Conservation (phyloP, 768 basidiomycete genomes). For the Russula olivacea region DNA sequence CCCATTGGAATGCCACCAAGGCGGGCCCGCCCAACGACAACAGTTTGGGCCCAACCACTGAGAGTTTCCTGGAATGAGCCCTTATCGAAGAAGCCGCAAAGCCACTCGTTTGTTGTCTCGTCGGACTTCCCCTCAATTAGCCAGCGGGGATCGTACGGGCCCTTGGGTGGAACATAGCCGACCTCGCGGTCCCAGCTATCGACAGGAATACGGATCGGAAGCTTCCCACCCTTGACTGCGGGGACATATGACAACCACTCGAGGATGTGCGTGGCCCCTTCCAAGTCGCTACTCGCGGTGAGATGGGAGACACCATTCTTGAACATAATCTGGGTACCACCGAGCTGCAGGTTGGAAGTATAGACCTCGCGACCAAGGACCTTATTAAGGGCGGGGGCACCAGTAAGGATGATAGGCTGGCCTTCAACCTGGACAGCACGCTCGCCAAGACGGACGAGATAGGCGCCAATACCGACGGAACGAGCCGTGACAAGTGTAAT, state of each 20-base stretch:
- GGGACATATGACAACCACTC: slow-evolving; percentile 96
- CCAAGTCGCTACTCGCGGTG: slow-evolving; percentile 89
- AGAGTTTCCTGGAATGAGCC: slow-evolving; percentile 98
- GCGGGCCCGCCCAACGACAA: slow-evolving; percentile 93
- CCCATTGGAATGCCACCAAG: slow-evolving; percentile 96
- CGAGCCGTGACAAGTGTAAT: slow-evolving; percentile 98
- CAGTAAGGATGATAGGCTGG: slow-evolving; percentile 98
- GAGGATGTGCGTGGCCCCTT: slow-evolving; percentile 90
- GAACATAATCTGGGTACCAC: slow-evolving; percentile 99
- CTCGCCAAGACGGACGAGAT: slow-evolving; percentile 96
- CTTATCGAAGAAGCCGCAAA: slow-evolving; percentile 93
- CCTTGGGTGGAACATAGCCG: slow-evolving; percentile 85
- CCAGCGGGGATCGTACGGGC: slow-evolving; percentile 95
- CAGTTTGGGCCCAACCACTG: slow-evolving; percentile 98
- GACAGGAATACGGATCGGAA: slow-evolving; percentile 68
- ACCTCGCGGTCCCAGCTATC: slow-evolving; percentile 94
- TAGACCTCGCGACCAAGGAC: slow-evolving; percentile 98
- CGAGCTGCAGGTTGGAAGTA: slow-evolving; percentile 96
- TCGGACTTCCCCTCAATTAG: slow-evolving; percentile 94
- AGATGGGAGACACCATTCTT: slow-evolving; percentile 99
- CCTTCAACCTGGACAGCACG: slow-evolving; percentile 98
- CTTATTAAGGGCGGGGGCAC: slow-evolving; percentile 95
- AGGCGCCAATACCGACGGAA: slow-evolving; percentile 98
- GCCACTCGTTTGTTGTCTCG: slow-evolving; percentile 68
- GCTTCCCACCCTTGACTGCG: slow-evolving; percentile 66